Evolutionary conservation across 208 protist genomes (phyloP), one percentile per base, ranked within the genome.

Genomic region (Leishmania martiniquensis): DNA sequence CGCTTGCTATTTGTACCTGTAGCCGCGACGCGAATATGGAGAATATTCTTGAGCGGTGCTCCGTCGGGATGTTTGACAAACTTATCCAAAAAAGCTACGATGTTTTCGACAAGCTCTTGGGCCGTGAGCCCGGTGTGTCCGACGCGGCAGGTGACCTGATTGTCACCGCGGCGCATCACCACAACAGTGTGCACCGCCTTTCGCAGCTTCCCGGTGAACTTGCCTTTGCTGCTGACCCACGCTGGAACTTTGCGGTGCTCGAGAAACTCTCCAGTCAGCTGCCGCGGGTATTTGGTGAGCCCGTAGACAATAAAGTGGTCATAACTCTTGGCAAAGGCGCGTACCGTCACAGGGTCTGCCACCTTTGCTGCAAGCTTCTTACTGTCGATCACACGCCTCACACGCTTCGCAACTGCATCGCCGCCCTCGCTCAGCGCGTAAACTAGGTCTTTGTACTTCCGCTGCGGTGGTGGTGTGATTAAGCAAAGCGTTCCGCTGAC

Each of bases 231-330:
- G 55, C 81, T 69, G 13, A 96, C 82, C 94, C 94, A 97, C 39
- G 95, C 85, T 5, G 94, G 94, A 54, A 85, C 71, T n/a, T 85
- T 83, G 57, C 87, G 90, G 75, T 97, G 94, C 42, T 90, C 91
- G 47, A 96, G 81, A 74, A 97, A 97, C 82, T 97, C 94, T 37
- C 94, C 94, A 9, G 92, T 91, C 20, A 97, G 85, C 81, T 95
- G 90, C 39, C 75, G 75, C 29, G 94, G 94, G 72, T 96, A 97
- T 62, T 86, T 92, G 71, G 88, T 85, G 29, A 90, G 86, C 45
- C 84, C 90, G 83, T 92, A 91, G 10, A 96, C 76, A 59, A 97
- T 78, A 76, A 97, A 96, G 80, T 96, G 89, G 67, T 95, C 91
- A 80, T 94, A 97, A 75, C 91, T 95, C 75, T 92, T 96, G 7